Evolutionary conservation across 768 basidiomycete species (phyloP).

Genomic region (Phaeotremella fagi): DNA sequence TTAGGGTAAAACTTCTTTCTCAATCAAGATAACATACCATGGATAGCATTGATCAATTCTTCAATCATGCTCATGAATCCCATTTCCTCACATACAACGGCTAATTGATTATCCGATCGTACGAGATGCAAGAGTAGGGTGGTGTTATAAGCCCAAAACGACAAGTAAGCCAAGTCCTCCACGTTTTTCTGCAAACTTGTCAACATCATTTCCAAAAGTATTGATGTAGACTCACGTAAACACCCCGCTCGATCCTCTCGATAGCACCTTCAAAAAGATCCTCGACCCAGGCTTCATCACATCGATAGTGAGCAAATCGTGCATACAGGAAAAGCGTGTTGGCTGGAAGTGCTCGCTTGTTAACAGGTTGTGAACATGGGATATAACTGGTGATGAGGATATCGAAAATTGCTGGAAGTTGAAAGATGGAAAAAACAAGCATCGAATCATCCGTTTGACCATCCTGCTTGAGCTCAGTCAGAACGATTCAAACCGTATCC

Average conservation of each 20-base stretch:
- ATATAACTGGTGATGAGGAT: constrained; percentile 72
- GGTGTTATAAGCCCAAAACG: constrained; percentile 93
- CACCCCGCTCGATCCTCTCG: constrained; percentile 83
- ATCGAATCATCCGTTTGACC: constrained; percentile 59
- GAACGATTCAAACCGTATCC: background rate
- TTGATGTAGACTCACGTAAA: constrained; percentile 64
- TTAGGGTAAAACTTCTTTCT: background rate
- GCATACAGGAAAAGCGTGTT: constrained; percentile 85
- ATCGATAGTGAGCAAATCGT: constrained; percentile 67
- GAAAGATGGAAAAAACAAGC: constrained; percentile 84
- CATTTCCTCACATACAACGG: constrained; percentile 72
- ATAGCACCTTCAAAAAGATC: constrained; percentile 86
- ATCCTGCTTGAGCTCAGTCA: background rate
- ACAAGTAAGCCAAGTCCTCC: constrained; percentile 76
- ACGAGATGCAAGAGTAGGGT: constrained; percentile 87
- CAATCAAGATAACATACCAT: constrained; percentile 57
- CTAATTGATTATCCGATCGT: constrained; percentile 48
- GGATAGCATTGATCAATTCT: constrained; percentile 90
- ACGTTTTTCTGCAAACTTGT: constrained; percentile 59
- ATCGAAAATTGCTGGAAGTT: constrained; percentile 71
- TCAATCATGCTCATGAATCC: constrained; percentile 80
- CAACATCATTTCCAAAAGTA: background rate
- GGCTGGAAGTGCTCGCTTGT: constrained; percentile 68
- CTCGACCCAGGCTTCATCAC: constrained; percentile 82
- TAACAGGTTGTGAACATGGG: constrained; percentile 58